A percentile compares a stretch with the other conserved stretches of the same genome.
Evolutionary conservation across 1,139 yeast genomes (phyloP).

Genomic region (Sugiyamaella japonica): DNA sequence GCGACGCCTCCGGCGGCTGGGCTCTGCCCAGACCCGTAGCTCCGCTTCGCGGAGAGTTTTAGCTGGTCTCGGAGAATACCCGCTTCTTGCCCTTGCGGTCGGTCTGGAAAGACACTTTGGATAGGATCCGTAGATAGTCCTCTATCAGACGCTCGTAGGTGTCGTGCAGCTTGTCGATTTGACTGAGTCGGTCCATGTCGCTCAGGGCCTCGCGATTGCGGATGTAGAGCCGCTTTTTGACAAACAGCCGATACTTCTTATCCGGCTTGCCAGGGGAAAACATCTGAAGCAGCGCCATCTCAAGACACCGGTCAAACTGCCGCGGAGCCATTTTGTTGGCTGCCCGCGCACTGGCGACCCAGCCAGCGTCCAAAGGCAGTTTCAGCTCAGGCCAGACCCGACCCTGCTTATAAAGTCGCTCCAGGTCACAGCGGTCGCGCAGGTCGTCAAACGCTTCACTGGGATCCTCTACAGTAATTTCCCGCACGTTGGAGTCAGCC

Average conservation of each 20-base stretch:
- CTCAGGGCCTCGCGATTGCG: conserved; percentile 77
- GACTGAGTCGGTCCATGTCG: conserved; percentile 61
- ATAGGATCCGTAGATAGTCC: conserved; percentile 64
- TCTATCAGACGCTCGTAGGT: conserved; percentile 69
- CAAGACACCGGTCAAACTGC: conserved; percentile 75
- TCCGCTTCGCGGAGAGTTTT: neutral
- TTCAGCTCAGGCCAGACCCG: conserved; percentile 34
- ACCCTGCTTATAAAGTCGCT: conserved; percentile 46
- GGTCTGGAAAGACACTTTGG: conserved; percentile 60
- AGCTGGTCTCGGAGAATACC: conserved; percentile 9
- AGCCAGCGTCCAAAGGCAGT: conserved; percentile 40
- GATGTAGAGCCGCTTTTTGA: conserved; percentile 69
- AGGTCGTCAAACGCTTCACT: conserved; percentile 89
- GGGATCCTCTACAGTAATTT: conserved; percentile 93
- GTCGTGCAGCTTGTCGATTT: conserved; percentile 68
- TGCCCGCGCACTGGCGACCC: conserved; percentile 47
- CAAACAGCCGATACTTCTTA: conserved; percentile 54
- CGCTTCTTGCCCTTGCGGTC: conserved; percentile 60
- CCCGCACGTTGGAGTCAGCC: conserved; percentile 54
- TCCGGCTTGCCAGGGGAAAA: conserved; percentile 29
- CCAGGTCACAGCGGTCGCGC: conserved; percentile 78
- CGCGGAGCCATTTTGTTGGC: conserved; percentile 67
- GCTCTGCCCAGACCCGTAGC: neutral
- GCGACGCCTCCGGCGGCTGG: neutral
- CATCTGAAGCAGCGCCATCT: conserved; percentile 63